Base-by-base conservation (phyloP, 257 asterid species). In the Rhazya stricta region DNA sequence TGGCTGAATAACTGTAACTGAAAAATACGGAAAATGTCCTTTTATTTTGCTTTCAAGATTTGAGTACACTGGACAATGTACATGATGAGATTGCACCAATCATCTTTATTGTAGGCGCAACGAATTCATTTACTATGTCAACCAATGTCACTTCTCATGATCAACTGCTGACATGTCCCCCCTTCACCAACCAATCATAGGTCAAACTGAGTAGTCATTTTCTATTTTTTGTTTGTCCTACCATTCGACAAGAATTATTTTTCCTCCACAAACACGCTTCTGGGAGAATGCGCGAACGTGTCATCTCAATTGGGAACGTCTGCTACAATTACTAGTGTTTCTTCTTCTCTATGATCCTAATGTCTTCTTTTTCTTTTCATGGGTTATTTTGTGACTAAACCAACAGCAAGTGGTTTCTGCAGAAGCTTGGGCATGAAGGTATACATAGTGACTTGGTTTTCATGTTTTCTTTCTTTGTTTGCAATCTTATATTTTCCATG, bases 371-470 rank as follows among this genome's bases (percentile, higher is more conserved):
- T 82, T 39, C 63, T 69, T 79, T 39, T 48, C 45, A 54, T 39
- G 72, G 61, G 72, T 51, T n/a, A 48, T 77, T 81, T 83, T 80
- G 74, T 78, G 61, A 71, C 83, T 48, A 57, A 67, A 79, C 77
- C 36, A 79, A 82, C 86, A 94, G 95, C 86, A 94, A 94, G 88
- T 92, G 99, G 99, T 94, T 94, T 86, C 84, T 94, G 81, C 86
- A 90, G 84, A 94, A 92, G 93, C 79, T 84, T 67, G 98, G 97
- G 66, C 99, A 94, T 79, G 90, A 91, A 88, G 99, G 98, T 94
- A 84, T 61, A 41, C 27, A 25, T 50, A 69, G 7, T 36, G 29
- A 19, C 61, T 48, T 74, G 43, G 8, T 29, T 2, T 72, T 32
- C 42, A 4, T 54, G 15, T 72, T 48, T 72, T 53, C 13, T 39